A percentile compares a stretch with the other conserved stretches of the same genome.
Evolutionary conservation across 129 eudicot species (phyloP).

Genomic region (Saussurea involucrata): DNA sequence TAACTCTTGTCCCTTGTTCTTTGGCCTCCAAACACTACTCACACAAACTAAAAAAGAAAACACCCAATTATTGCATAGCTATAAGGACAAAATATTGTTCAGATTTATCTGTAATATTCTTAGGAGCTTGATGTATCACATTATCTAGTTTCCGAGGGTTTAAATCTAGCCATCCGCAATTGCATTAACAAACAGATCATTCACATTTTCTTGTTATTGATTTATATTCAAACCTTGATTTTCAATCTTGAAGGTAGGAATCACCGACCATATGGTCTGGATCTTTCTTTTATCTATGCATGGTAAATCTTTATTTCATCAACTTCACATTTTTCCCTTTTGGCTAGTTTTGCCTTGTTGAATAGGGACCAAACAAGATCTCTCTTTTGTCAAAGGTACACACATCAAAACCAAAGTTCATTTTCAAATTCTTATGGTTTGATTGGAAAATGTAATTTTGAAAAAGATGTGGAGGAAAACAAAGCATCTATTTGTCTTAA

Average conservation of each 20-base stretch:
- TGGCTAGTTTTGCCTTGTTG: conserved; percentile 56
- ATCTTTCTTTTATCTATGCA: background rate
- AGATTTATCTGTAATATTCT: background rate
- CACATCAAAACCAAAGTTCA: background rate
- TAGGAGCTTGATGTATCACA: conserved; percentile 70
- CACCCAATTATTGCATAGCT: background rate
- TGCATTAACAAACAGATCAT: conserved; percentile 36
- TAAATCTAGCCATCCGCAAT: conserved; percentile 30
- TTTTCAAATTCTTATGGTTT: background rate
- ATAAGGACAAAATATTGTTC: background rate
- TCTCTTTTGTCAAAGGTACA: conserved; percentile 63
- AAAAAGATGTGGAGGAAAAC: conserved; percentile 59
- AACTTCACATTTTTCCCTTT: conserved; percentile 7
- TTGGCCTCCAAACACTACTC: background rate
- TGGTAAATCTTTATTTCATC: too few species aligned
- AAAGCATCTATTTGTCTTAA: conserved; percentile 51
- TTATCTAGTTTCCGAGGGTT: conserved; percentile 42
- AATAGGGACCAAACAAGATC: conserved; percentile 52
- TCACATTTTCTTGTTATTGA: conserved; percentile 68
- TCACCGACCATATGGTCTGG: background rate
- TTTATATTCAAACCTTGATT: conserved; percentile 52
- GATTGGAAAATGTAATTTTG: background rate
- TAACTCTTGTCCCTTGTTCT: background rate
- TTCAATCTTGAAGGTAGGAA: conserved; percentile 63
- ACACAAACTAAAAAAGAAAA: too few species aligned